These are phyloP conservation scores for Backusella circina DNA, from an alignment of 192 early-diverging fungal genomes.

Conservation along the genomic window DNA sequence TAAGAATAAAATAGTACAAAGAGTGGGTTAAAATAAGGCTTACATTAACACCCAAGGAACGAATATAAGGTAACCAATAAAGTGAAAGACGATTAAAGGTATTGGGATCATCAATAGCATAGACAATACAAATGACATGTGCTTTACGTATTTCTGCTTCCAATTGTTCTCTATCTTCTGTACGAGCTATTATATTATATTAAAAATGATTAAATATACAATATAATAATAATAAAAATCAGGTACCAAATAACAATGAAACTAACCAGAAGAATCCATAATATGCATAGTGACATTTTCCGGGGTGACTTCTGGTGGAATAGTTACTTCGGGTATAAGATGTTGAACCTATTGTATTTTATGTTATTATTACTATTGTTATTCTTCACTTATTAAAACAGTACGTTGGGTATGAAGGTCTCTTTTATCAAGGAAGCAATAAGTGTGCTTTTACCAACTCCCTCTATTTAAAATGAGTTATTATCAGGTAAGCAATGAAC, in stretches of 20 bases:
- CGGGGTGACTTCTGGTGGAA: slow-evolving; percentile 95
- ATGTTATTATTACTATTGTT: not conserved
- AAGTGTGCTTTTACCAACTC: slow-evolving; percentile 95
- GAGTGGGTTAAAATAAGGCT: slow-evolving; percentile 12
- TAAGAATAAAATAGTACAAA: not conserved
- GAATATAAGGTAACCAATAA: slow-evolving; percentile 93
- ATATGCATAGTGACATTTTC: slow-evolving; percentile 98
- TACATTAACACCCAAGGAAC: slow-evolving; percentile 89
- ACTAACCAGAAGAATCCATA: slow-evolving; percentile 88
- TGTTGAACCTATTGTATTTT: slow-evolving; percentile 73
- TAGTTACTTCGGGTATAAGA: slow-evolving; percentile 99
- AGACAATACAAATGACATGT: slow-evolving; percentile 98
- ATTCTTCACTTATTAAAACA: not conserved
- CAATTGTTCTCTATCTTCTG: slow-evolving; percentile 85
- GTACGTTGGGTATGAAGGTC: slow-evolving; percentile 88
- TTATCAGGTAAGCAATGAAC: not conserved
- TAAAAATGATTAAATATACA: not conserved
- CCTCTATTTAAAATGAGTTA: slow-evolving; percentile 45
- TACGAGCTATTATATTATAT: slow-evolving; percentile 52
- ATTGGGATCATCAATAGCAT: slow-evolving; percentile 81
- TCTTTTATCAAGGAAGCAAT: slow-evolving; percentile 98
- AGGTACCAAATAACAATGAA: not conserved
- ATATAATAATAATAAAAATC: not conserved
- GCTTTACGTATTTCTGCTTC: slow-evolving; percentile 95
- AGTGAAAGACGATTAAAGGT: slow-evolving; percentile 83